Base-by-base conservation (phyloP, 768 basidiomycete genomes). In the Ramaria sp. region DNA sequence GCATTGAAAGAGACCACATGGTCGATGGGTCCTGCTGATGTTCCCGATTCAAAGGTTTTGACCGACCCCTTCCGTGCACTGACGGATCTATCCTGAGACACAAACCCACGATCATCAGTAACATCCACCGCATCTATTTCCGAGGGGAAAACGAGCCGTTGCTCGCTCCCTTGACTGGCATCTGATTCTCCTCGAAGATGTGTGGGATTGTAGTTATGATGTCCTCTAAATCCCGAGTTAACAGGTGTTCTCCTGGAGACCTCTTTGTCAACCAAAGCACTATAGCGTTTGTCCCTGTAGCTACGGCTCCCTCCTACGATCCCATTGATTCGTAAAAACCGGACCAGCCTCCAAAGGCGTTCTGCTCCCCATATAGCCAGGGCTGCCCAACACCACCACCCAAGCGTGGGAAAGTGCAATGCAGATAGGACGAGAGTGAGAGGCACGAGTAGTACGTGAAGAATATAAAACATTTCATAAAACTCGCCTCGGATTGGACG, bases 341-440 rank as follows among this genome's bases (percentile, higher is more conserved):
- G 72, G 1, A 70, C 64, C 39, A 69, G 69, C 3, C 88, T 75
- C 69, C 73, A 80, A 7, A 71, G 45, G 10, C 87, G 74, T 63
- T 88, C 86, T 10, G 71, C 74, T 1, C 66, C 63, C 88, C 87
- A 89, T 20, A 86, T 60, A 1, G 63, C 70, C 13, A 83, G 71
- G 0, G 86, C 77, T 13, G 69, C 70, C 69, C 79, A 82, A 57
- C 83, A 83, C 83, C 84, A 88, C 70, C 74, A 78, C 67, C 74
- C 74, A 22, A 85, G 63, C 1, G 76, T 70, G 1, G 82, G 82
- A 61, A 87, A 83, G 62, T 89, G 87, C 0, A 88, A 64, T 16
- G 78, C 82, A 4, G 81, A 73, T 55, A 75, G 70, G 42, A 79
- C 66, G 42, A 89, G 69, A 39, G 78, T 81, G n/a, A 74, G 62